Base-by-base conservation (phyloP, 768 basidiomycete genomes). In the Saitozyma podzolica region DNA sequence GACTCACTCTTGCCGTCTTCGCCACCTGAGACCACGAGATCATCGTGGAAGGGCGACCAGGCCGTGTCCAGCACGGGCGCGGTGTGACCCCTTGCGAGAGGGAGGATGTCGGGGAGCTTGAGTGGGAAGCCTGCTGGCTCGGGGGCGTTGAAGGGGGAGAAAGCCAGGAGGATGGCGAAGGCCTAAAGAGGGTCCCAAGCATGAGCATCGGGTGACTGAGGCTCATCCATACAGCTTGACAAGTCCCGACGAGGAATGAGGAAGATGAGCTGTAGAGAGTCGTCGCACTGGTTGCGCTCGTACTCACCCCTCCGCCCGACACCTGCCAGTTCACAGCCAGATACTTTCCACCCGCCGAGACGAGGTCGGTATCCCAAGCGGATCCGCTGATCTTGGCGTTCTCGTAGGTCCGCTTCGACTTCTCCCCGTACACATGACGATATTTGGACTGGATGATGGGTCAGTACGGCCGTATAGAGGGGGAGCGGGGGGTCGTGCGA, bases 341-440 rank as follows among this genome's bases (percentile, higher is more conserved):
- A 80, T 94, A 98, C 82, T 86, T 84, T 86, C 84, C 87, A 66
- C 91, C 92, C 10, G 91, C 90, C 63, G 89, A 84, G 67, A 96
- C 83, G 64, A 97, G 81, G 78, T 97, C 95, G 50, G 95, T 97
- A 79, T 98, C 95, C 92, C 92, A 97, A 9, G 95, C 93, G 68
- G 87, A 91, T 79, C 86, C 88, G 54, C 90, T 88, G 16, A 92
- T 84, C 79, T 92, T 92, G 54, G 61, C 69, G 52, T 78, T 78
- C 67, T 81, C 80, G 66, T 82, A 79, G 48, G 64, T 59, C 61
- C 67, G 92, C 83, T 93, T 95, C 42, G 88, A 85, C 66, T 86
- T 80, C 70, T 92, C 90, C 40, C 91, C 93, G 78, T 89, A 98
- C 77, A 95, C 92, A 80, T 97, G 94, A 86, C 91, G 85, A 82